Evolutionary conservation across 257 asterid species (phyloP), one percentile per base, ranked within the genome.

Genomic region (Echites panduratus): DNA sequence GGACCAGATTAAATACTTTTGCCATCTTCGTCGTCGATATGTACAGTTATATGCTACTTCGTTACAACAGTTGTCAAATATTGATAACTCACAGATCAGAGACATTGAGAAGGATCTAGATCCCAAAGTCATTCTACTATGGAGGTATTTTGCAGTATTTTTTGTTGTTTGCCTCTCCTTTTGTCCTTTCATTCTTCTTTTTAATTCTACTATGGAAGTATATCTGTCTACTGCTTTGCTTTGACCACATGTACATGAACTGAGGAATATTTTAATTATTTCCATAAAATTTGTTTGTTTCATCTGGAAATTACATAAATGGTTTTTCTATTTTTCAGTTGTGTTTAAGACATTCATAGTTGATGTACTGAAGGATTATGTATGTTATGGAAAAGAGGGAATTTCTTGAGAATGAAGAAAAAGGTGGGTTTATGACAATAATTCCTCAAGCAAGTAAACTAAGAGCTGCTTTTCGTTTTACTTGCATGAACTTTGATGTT

Each of bases 41-140:
- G 92, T 95, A 73, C 97, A 92, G 75, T 79, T 92, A 73, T 95
- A 95, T 86, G 97, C 92, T 73, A 90, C 84, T 83, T 84, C 82
- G 49, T 81, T 95, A 89, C 96, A 92, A 82, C 92, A 79, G 81
- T 70, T 79, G 75, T 71, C 76, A 14, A 75, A 78, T 80, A 76
- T 79, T 75, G 84, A 83, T 80, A 84, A 58, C 76, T 82, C 86
- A 2, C 85, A 81, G 70, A 82, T 89, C 75, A 86, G 96, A 76
- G 84, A 78, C 71, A 90, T 95, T 73, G 99, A 95, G 83, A 90
- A 83, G 75, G 97, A 95, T 79, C 98, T 95, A 47, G 96, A 92
- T 84, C 92, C 94, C 65, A 95, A 95, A 84, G 88, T 95, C 81
- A 90, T 95, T 81, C 81, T 95, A 20, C 79, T 95, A 73, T 95